Evolutionary conservation across 805 yeast species (phyloP).

Genomic region (Schwanniomyces vanrijiae): DNA sequence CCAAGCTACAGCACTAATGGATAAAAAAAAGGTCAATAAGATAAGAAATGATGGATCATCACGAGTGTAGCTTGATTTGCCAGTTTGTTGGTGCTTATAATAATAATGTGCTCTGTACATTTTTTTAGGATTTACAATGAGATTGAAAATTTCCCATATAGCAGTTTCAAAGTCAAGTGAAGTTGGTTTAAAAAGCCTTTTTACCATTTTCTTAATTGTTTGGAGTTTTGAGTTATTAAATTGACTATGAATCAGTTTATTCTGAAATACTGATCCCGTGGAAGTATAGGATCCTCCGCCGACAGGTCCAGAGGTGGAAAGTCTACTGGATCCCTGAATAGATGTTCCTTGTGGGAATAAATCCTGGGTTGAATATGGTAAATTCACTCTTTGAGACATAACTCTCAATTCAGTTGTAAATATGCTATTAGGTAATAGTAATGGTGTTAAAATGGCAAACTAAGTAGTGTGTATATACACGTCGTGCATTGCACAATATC

Average conservation of each 20-base stretch:
- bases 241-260: constrained; percentile 4
- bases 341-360: constrained; percentile 32
- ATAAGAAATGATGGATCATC: constrained; percentile 91
- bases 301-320: constrained; percentile 10
- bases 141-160: constrained; percentile 81
- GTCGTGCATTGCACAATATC: not conserved
- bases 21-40: constrained; percentile 62
- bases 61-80: constrained; percentile 74
- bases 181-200: constrained; percentile 59
- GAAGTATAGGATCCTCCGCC: constrained; percentile 25
- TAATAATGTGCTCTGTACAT: constrained; percentile 76
- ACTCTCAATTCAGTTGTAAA: not conserved
- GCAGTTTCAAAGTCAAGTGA: constrained; percentile 92
- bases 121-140: constrained; percentile 72
- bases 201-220: constrained; percentile 29
- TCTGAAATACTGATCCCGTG: constrained; percentile 12
- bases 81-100: constrained; percentile 62
- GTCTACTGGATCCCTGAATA: constrained; percentile 15
- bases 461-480: not conserved
- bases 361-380: constrained; percentile 45
- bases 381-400: constrained; percentile 38
- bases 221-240: constrained; percentile 14
- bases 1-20: constrained; percentile 84
- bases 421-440: not conserved
- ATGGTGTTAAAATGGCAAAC: not conserved